A percentile compares a stretch with the other conserved stretches of the same genome.
phyloP scores from a whole-genome alignment of 768 basidiomycete genomes.

The Lactifluus piperatus region DNA sequence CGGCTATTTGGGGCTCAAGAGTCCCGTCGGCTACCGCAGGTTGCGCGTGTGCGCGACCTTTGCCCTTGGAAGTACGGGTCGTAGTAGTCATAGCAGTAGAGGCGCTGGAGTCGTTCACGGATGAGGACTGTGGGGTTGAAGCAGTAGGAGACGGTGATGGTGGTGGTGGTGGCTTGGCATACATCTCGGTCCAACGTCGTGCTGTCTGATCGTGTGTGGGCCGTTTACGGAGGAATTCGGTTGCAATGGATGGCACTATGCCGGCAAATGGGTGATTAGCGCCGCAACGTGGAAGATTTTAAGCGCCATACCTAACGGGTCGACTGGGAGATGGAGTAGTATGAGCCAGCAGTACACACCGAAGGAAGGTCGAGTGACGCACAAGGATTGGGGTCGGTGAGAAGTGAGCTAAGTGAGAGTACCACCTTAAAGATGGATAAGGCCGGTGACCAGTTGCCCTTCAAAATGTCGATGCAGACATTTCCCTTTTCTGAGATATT shows the following conservation, averaged over 20 bases:
- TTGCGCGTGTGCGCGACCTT: constrained; percentile 11
- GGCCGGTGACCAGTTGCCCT: constrained; percentile 91
- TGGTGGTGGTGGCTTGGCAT: constrained; percentile 20
- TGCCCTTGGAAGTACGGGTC: constrained; percentile 13
- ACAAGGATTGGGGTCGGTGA: constrained; percentile 94
- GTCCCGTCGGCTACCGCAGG: not conserved
- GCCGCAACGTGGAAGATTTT: not conserved
- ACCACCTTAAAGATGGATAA: constrained; percentile 92
- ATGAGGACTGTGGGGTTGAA: not conserved
- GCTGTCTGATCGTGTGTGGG: constrained; percentile 34
- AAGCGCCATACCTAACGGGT: constrained; percentile 16
- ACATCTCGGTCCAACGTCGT: constrained; percentile 31
- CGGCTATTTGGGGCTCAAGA: not conserved
- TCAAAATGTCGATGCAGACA: constrained; percentile 87
- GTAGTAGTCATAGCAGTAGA: not conserved
- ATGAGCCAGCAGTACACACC: not conserved
- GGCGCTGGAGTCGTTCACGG: not conserved
- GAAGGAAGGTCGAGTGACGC: constrained; percentile 26
- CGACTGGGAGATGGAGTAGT: constrained; percentile 4
- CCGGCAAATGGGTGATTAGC: not conserved
- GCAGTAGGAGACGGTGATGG: not conserved
- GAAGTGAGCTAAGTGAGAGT: constrained; percentile 82
- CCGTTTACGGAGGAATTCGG: constrained; percentile 26
- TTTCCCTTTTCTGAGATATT: constrained; percentile 75
- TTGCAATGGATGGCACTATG: constrained; percentile 28